phyloP scores from a whole-genome alignment of 352 stramenopile species.

The Phytophthora tentaculata region DNA sequence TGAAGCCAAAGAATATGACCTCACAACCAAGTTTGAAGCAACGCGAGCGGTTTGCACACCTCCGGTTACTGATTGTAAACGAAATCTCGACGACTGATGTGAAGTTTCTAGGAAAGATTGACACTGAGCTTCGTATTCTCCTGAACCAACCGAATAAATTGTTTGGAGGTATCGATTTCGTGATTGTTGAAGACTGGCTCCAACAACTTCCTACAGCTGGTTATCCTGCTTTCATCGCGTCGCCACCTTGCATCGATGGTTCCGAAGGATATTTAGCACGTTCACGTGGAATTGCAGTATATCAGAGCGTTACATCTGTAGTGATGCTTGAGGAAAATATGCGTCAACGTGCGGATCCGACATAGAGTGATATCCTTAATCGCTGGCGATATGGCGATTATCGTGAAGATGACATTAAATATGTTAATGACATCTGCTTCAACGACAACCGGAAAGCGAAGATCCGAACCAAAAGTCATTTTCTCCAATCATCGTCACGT shows the following conservation, averaged over 20 bases:
- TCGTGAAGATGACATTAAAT: not conserved
- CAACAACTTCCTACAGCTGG: not conserved
- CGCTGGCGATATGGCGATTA: not conserved
- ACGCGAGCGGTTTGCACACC: slow-evolving; percentile 5
- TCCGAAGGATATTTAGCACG: slow-evolving; percentile 1
- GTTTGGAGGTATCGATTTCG: not conserved
- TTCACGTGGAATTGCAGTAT: slow-evolving; percentile 6
- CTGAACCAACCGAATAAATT: too few relatives aligned
- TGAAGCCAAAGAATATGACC: slow-evolving; percentile 1
- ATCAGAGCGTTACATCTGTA: slow-evolving; percentile 2
- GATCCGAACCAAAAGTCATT: not conserved
- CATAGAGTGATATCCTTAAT: not conserved
- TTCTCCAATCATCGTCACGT: too few relatives aligned
- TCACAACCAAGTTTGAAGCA: too few relatives aligned
- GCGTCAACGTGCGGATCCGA: too few relatives aligned
- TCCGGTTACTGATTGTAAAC: slow-evolving; percentile 4
- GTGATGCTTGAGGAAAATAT: slow-evolving; percentile 17
- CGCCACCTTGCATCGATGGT: not conserved
- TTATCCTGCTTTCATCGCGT: slow-evolving; percentile 2
- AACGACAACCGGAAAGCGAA: not conserved
- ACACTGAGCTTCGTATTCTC: not conserved
- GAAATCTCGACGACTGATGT: slow-evolving; percentile 13
- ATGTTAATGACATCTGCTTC: not conserved
- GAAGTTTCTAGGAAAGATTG: slow-evolving; percentile 1
- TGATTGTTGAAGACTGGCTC: not conserved